These are phyloP conservation scores for Beauveria scarabaeidicola DNA, from an alignment of 2,329 filamentous ascomycete genomes.

Conservation along the genomic window DNA sequence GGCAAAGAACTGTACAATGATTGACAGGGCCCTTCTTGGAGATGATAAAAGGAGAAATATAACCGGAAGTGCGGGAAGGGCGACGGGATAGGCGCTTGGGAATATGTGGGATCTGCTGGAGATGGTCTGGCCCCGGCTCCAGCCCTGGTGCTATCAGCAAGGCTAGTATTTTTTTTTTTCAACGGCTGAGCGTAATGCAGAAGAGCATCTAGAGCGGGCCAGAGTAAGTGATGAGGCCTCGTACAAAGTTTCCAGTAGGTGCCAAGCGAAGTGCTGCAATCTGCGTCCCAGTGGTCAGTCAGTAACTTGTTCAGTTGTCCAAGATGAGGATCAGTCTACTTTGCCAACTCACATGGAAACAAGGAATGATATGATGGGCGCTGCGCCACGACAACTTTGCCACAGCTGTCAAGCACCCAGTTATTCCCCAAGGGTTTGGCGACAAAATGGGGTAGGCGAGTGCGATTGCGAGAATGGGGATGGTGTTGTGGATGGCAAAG, in stretches of 20 bases:
- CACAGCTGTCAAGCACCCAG: not conserved
- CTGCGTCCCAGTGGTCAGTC: not conserved
- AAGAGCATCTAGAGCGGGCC: not conserved
- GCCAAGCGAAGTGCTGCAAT: not conserved
- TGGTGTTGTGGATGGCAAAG: not conserved
- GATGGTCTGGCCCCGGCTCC: not conserved
- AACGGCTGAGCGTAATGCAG: not conserved
- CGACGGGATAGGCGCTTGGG: not conserved
- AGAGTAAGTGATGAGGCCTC: not conserved
- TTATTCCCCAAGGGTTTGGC: not conserved
- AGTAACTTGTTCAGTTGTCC: not conserved
- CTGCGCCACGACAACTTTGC: conserved; percentile 3
- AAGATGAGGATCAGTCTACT: not conserved
- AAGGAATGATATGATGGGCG: not conserved
- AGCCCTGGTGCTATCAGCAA: not conserved
- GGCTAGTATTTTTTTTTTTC: not conserved
- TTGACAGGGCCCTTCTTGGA: not conserved
- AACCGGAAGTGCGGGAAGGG: not conserved
- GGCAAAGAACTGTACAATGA: not conserved
- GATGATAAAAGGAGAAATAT: not conserved
- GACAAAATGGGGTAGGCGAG: not conserved
- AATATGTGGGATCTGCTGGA: conserved; percentile 7
- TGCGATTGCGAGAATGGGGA: not conserved
- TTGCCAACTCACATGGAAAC: not conserved
- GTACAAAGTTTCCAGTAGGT: not conserved